Conservation (phyloP, 768 basidiomycete species). For the Amanita molliuscula region DNA sequence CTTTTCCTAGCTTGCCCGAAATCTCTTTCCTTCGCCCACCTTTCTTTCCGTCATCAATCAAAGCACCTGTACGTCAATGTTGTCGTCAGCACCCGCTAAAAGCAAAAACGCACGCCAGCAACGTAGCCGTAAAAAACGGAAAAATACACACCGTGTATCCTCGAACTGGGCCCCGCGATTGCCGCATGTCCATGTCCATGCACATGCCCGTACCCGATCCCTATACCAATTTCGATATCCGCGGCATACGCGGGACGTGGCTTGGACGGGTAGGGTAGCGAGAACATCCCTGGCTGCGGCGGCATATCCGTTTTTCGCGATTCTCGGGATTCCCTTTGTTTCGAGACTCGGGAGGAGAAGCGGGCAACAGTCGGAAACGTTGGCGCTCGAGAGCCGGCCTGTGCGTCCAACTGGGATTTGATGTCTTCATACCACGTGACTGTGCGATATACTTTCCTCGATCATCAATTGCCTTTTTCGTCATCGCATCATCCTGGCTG, state of each 20-base stretch:
- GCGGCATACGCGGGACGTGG: constrained; percentile 9
- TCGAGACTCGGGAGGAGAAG: background rate
- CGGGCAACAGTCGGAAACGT: background rate
- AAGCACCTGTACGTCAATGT: constrained; percentile 6
- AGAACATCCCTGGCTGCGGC: constrained; percentile 61
- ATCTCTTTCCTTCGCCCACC: constrained; percentile 63
- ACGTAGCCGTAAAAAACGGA: background rate
- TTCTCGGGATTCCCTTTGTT: background rate
- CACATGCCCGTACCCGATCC: constrained; percentile 10
- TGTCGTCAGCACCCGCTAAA: constrained; percentile 1
- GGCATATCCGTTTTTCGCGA: constrained; percentile 18
- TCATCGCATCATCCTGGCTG: background rate
- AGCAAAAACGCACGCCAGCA: background rate
- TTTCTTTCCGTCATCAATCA: constrained; percentile 35
- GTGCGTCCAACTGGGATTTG: background rate
- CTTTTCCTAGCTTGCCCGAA: constrained; percentile 61
- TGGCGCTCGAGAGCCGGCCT: background rate
- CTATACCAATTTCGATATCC: constrained; percentile 19
- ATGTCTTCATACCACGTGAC: constrained; percentile 4
- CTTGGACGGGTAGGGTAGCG: constrained; percentile 37
- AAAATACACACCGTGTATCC: constrained; percentile 27
- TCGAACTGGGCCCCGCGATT: constrained; percentile 31
- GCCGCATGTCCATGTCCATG: constrained; percentile 23
- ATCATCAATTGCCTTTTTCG: background rate
- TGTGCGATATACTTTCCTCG: background rate